A percentile compares a stretch with the other conserved stretches of the same genome.
Conservation (phyloP, 2,329 filamentous ascomycete genomes). For the Xylaria digitata region DNA sequence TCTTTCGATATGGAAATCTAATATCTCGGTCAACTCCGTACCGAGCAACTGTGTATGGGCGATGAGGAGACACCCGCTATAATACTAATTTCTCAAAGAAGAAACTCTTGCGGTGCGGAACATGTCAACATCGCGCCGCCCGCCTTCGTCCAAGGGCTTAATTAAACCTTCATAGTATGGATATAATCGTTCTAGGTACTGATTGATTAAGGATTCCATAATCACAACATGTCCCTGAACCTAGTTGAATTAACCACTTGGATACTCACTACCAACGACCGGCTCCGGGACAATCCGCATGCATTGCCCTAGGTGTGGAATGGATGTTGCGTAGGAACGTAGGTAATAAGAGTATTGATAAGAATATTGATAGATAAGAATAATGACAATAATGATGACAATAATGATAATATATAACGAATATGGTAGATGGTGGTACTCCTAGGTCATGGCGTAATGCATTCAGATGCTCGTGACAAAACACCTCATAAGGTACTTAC, state of each 20-base stretch:
- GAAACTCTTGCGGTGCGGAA: background rate
- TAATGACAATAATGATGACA: background rate
- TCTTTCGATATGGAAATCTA: constrained; percentile 1
- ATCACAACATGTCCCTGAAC: background rate
- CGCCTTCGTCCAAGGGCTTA: background rate
- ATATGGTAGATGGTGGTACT: constrained; percentile 2
- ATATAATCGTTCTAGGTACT: background rate
- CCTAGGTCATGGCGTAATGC: constrained; percentile 14
- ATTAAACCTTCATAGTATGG: background rate
- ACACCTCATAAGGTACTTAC: constrained; percentile 26
- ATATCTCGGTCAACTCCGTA: background rate
- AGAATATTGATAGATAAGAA: no score
- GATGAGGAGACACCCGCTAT: background rate
- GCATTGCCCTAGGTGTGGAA: background rate
- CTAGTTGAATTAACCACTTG: background rate
- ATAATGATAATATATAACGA: constrained; percentile 10
- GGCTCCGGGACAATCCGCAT: constrained; percentile 18
- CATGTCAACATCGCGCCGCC: background rate
- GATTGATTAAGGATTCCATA: background rate
- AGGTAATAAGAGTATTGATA: no score
- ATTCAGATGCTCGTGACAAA: constrained; percentile 24
- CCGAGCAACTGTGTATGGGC: background rate
- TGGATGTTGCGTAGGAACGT: background rate
- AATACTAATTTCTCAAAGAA: background rate
- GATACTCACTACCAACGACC: background rate